Evolutionary conservation across 2,329 filamentous ascomycete genomes (phyloP).

Genomic region (Ilyonectria mors-panacis): DNA sequence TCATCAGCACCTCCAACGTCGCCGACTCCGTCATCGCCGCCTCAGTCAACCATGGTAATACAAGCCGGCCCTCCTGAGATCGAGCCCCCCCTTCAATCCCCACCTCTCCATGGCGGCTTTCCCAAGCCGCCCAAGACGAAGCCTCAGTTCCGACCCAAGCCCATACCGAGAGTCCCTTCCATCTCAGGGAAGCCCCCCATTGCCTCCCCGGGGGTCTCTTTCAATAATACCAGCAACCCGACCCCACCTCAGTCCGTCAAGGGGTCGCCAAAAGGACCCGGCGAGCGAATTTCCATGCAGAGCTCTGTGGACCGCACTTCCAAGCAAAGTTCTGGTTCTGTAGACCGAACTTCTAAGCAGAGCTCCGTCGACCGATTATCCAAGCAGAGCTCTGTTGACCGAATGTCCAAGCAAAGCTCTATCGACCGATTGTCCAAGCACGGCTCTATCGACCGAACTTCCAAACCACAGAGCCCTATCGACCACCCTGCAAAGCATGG

Average conservation of each 20-base stretch:
- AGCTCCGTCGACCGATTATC: constrained; percentile 16
- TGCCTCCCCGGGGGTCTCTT: constrained; percentile 27
- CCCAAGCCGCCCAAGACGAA: constrained; percentile 20
- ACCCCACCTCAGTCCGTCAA: constrained; percentile 52
- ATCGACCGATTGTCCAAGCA: constrained; percentile 8
- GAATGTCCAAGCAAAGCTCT: constrained; percentile 23
- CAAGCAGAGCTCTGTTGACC: constrained; percentile 14
- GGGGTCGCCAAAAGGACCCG: constrained; percentile 46
- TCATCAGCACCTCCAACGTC: constrained; percentile 9
- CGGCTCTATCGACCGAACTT: constrained; percentile 10
- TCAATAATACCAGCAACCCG: constrained; percentile 42
- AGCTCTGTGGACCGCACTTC: constrained; percentile 15
- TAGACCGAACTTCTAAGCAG: constrained; percentile 17
- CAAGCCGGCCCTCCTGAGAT: neutral
- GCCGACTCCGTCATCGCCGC: constrained; percentile 6
- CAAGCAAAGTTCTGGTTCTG: neutral
- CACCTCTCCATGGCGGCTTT: constrained; percentile 24
- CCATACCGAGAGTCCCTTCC: constrained; percentile 11
- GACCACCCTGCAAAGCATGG: constrained; percentile 19
- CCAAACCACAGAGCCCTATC: constrained; percentile 1
- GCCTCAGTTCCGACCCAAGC: constrained; percentile 24
- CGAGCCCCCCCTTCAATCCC: constrained; percentile 17
- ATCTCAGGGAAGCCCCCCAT: constrained; percentile 25
- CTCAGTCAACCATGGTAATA: constrained; percentile 16
- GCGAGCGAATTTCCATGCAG: constrained; percentile 18